These are phyloP conservation scores for Blastobotrys parvus DNA, from an alignment of 805 yeast species.

Conservation along the genomic window DNA sequence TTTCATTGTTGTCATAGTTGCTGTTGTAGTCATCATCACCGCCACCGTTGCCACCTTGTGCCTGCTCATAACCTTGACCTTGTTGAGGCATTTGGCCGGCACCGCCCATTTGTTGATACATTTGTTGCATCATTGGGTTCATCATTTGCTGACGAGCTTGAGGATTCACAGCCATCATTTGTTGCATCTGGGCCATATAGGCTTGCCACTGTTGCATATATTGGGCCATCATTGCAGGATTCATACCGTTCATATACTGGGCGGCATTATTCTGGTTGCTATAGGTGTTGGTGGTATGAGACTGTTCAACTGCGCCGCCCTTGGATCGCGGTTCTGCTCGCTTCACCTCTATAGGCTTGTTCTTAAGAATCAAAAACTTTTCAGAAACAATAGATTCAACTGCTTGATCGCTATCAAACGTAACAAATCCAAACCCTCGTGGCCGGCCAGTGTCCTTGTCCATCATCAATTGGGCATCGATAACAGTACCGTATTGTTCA, in stretches of 20 bases:
- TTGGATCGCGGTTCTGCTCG: conserved; percentile 34
- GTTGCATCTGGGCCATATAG: conserved; percentile 32
- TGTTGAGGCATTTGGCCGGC: conserved; percentile 11
- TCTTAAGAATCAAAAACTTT: conserved; percentile 75
- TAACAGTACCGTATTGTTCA: conserved; percentile 78
- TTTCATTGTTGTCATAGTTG: conserved; percentile 6
- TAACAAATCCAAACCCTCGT: conserved; percentile 94
- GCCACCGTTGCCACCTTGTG: conserved; percentile 3
- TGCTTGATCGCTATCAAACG: conserved; percentile 90
- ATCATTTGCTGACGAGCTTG: conserved; percentile 10
- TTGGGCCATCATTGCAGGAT: conserved; percentile 35
- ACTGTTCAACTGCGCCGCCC: conserved; percentile 9
- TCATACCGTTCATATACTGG: conserved; percentile 25
- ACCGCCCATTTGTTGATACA: conserved; percentile 16
- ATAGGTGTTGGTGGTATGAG: conserved; percentile 3
- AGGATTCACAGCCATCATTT: conserved; percentile 24
- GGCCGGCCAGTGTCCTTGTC: conserved; percentile 96
- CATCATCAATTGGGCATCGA: conserved; percentile 94
- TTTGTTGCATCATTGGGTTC: conserved; percentile 18
- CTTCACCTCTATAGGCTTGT: conserved; percentile 46
- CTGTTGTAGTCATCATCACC: conserved; percentile 3
- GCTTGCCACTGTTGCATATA: conserved; percentile 35
- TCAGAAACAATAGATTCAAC: conserved; percentile 82
- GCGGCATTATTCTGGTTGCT: conserved; percentile 7
- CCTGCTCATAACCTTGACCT: conserved; percentile 8